Conservation (phyloP, 257 asterid species). For the Scutellaria barbata region DNA sequence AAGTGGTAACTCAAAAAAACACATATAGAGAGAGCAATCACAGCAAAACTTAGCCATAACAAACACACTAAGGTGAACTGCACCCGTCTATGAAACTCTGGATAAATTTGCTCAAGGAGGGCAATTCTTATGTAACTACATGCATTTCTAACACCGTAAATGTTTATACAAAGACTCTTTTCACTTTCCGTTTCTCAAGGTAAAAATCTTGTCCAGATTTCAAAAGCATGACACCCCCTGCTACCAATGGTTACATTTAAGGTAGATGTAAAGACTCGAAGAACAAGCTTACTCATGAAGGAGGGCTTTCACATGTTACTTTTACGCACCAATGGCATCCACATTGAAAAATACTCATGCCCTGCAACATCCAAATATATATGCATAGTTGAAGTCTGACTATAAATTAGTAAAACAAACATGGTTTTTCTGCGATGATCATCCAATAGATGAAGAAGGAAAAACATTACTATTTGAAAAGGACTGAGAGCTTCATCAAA, state of each 20-base stretch:
- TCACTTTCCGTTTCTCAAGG: background rate
- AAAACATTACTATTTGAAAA: conserved; percentile 16
- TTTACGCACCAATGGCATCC: conserved; percentile 66
- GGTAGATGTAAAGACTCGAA: conserved; percentile 57
- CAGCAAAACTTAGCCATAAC: conserved; percentile 14
- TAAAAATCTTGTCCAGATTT: conserved; percentile 24
- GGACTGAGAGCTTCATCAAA: conserved; percentile 20
- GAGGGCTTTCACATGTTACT: conserved; percentile 71
- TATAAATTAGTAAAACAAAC: conserved; percentile 34
- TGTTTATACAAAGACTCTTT: conserved; percentile 11
- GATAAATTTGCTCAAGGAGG: conserved; percentile 6
- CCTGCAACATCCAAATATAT: conserved; percentile 90
- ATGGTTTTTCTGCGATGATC: conserved; percentile 26
- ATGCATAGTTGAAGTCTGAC: conserved; percentile 66
- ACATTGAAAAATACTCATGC: conserved; percentile 55
- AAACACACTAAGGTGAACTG: conserved; percentile 11
- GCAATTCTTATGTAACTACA: background rate
- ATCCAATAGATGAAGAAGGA: conserved; percentile 30
- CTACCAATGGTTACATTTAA: conserved; percentile 36
- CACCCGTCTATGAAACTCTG: background rate
- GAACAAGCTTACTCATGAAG: conserved; percentile 74
- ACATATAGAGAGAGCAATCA: background rate
- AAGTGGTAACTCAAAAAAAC: background rate
- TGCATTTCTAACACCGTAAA: background rate
- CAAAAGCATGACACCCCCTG: conserved; percentile 34